Conservation (phyloP, 1,139 yeast species). For the Saccharomycopsis phalli region DNA sequence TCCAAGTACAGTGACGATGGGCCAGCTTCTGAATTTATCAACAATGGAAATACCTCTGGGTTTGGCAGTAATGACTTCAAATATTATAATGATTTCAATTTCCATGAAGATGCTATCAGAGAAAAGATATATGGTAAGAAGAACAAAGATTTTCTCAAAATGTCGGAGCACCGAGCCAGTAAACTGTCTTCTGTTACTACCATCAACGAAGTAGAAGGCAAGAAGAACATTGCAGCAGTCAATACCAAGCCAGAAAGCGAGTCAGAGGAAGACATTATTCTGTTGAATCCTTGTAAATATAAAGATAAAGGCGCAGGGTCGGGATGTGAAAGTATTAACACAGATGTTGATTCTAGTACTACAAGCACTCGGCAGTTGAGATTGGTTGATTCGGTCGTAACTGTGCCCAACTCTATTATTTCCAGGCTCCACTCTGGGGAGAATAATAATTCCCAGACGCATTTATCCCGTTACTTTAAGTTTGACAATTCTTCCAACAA, state of each 20-base stretch:
- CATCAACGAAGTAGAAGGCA: slow-evolving; percentile 18
- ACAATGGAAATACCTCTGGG: not conserved
- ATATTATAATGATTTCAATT: not conserved
- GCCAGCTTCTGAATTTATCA: slow-evolving; percentile 8
- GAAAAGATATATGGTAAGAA: slow-evolving; percentile 16
- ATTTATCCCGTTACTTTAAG: slow-evolving; percentile 3
- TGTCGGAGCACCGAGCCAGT: slow-evolving; percentile 7
- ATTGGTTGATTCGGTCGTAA: slow-evolving; percentile 16
- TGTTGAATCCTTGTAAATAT: slow-evolving; percentile 8
- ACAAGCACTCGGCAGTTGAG: slow-evolving; percentile 1
- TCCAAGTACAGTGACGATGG: slow-evolving; percentile 9
- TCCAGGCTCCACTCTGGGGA: slow-evolving; percentile 13
- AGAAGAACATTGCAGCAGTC: slow-evolving; percentile 20
- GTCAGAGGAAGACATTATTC: slow-evolving; percentile 8
- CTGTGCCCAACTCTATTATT: slow-evolving; percentile 19
- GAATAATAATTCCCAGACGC: slow-evolving; percentile 8
- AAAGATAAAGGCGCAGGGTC: slow-evolving; percentile 5
- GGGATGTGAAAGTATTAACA: slow-evolving; percentile 6
- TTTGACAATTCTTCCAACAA: not conserved
- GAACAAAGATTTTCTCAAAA: slow-evolving; percentile 13
- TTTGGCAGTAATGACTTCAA: not conserved
- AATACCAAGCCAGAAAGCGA: slow-evolving; percentile 17
- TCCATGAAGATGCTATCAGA: slow-evolving; percentile 5
- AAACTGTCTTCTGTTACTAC: slow-evolving; percentile 15
- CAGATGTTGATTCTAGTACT: slow-evolving; percentile 5